Evolutionary conservation across 331 rosid species (phyloP).

Genomic region (Pyrus hybrid): DNA sequence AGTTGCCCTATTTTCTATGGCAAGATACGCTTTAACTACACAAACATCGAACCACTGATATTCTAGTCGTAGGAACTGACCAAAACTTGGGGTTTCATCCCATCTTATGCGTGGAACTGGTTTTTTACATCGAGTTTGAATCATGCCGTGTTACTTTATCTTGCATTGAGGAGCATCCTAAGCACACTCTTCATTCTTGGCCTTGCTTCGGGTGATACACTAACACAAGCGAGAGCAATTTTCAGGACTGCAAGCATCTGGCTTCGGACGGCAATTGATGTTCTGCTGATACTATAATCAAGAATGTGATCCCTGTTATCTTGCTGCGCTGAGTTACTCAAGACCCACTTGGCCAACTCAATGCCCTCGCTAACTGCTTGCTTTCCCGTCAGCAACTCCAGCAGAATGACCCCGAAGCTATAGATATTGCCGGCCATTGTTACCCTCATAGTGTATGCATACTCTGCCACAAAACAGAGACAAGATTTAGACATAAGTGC

Average conservation of each 20-base stretch:
- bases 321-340: conserved; percentile 30
- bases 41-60: background rate
- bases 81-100: background rate
- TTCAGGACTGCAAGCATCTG: conserved; percentile 90
- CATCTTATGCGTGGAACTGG: background rate
- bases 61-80: background rate
- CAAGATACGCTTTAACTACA: background rate
- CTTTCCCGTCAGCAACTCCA: conserved; percentile 78
- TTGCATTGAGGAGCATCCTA: conserved; percentile 68
- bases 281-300: conserved; percentile 51
- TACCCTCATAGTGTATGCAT: conserved; percentile 84
- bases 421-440: conserved; percentile 71
- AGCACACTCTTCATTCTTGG: conserved; percentile 86
- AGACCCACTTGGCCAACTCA: conserved; percentile 74
- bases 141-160: conserved; percentile 14
- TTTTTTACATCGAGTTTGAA: background rate
- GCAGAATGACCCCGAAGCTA: conserved; percentile 77
- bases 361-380: conserved; percentile 71
- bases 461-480: conserved; percentile 44
- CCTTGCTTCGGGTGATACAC: conserved; percentile 52
- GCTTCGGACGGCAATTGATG: conserved; percentile 46
- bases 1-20: background rate
- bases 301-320: conserved; percentile 45
- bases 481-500: background rate
- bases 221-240: conserved; percentile 56